Conservation (phyloP, 371 early-diverging fungal genomes). For the Rhizopus delemar region DNA sequence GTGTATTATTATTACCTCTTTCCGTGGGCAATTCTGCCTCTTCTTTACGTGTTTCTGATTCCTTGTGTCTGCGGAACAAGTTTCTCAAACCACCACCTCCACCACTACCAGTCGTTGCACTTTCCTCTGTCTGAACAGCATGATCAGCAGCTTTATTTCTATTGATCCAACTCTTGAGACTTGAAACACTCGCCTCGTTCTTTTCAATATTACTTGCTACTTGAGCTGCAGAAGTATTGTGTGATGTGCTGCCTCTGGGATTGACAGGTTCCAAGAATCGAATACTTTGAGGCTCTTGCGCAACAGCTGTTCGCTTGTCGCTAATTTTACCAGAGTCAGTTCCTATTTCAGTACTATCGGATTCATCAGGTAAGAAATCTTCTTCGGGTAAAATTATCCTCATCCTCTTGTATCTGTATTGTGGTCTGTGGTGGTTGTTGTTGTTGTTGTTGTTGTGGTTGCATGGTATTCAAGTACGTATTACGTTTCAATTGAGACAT, state of each 20-base stretch:
- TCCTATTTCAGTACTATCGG: slow-evolving; percentile 23
- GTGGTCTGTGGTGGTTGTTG: slow-evolving; percentile 5
- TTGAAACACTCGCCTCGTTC: slow-evolving; percentile 40
- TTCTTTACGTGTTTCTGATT: slow-evolving; percentile 8
- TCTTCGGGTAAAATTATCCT: slow-evolving; percentile 41
- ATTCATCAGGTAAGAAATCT: slow-evolving; percentile 50
- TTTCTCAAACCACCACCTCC: slow-evolving; percentile 29
- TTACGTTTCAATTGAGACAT: slow-evolving; percentile 46
- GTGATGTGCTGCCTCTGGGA: slow-evolving; percentile 22
- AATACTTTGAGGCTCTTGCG: slow-evolving; percentile 38
- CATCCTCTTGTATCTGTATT: slow-evolving; percentile 27
- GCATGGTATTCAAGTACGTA: slow-evolving; percentile 38
- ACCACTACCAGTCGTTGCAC: not conserved
- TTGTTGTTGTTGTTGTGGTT: slow-evolving; percentile 7
- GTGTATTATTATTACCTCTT: not conserved
- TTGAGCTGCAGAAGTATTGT: not conserved
- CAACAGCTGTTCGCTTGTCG: slow-evolving; percentile 1
- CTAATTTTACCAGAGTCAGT: slow-evolving; percentile 2
- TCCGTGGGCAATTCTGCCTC: not conserved
- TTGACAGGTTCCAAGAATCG: slow-evolving; percentile 54
- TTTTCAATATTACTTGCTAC: slow-evolving; percentile 21
- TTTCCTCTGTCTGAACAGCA: slow-evolving; percentile 3
- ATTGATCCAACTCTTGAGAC: slow-evolving; percentile 34
- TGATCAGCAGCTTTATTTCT: slow-evolving; percentile 18
- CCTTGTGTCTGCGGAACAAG: slow-evolving; percentile 35